Conservation (phyloP, 225 moss, liverwort and hornwort genomes). For the Takakia lepidozioides region DNA sequence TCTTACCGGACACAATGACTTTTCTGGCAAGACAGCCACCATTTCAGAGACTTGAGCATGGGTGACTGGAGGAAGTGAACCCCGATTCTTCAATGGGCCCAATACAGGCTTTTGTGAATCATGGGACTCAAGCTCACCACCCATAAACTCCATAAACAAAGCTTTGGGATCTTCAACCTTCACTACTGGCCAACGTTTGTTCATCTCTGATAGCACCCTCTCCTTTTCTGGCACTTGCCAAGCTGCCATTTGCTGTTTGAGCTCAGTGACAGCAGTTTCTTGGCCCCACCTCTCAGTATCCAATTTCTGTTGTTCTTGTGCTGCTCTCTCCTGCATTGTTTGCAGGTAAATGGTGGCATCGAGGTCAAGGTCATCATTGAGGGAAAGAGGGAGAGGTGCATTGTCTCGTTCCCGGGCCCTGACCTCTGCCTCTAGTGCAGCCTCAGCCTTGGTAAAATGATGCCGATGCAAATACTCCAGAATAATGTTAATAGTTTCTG, state of each 20-base stretch:
- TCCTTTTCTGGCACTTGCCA: constrained; percentile 11
- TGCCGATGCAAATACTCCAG: constrained; percentile 74
- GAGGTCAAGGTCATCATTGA: constrained; percentile 62
- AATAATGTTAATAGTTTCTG: constrained; percentile 63
- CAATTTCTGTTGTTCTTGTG: constrained; percentile 1
- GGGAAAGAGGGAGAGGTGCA: constrained; percentile 27
- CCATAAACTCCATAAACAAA: constrained; percentile 46
- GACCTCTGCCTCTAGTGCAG: constrained; percentile 71
- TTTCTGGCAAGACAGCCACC: background rate
- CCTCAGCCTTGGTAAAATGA: constrained; percentile 71
- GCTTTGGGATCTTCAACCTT: constrained; percentile 29
- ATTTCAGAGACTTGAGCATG: constrained; percentile 19
- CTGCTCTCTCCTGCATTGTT: constrained; percentile 50
- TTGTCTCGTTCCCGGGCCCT: constrained; percentile 47
- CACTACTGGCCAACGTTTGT: constrained; percentile 10
- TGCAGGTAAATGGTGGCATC: constrained; percentile 38
- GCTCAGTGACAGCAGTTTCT: constrained; percentile 21
- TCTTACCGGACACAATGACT: too few relatives aligned
- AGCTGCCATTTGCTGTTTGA: constrained; percentile 11
- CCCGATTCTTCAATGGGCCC: too few relatives aligned
- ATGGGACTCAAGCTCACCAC: constrained; percentile 29
- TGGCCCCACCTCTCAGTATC: constrained; percentile 16
- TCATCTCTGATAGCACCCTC: constrained; percentile 10
- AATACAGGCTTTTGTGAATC: too few relatives aligned
- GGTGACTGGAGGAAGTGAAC: constrained; percentile 15